Base-by-base conservation (phyloP, 139 green algal species). In the Asterochloris erici region DNA sequence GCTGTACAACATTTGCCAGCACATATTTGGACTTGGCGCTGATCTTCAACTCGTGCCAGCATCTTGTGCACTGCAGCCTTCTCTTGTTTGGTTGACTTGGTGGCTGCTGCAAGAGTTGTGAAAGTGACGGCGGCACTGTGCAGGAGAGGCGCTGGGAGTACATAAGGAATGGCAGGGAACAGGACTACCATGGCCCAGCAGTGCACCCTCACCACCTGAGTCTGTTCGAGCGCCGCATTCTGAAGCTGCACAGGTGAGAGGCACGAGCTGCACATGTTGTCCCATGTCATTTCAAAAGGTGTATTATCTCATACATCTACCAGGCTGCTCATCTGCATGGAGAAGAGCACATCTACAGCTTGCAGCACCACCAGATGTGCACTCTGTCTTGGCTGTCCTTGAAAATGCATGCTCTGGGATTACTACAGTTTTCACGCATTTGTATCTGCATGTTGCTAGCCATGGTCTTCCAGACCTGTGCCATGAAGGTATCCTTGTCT, bases 131-230 rank as follows among this genome's bases (percentile, higher is more conserved):
- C 0, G 19, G 28, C 13, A 13, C 13, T 21, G 11, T 80, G 81
- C 81, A 84, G 81, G 81, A 84, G 27, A 62, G 73, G 1, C 76
- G 81, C 15, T 84, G 81, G 81, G 61, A 81, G n/a, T 84, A 69
- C 81, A 84, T 84, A 64, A 66, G 81, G 16, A 71, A 70, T n/a
- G 81, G 81, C 61, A 73, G 63, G 9, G 63, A 61, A 10, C 10
- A 61, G 23, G 81, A 84, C 29, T 84, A 84, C 26, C 81, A 84
- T 60, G 81, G 81, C 10, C 73, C 63, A 11, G 81, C 81, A 12
- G 73, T 84, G 12, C 81, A 84, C 81, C 66, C 62, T 54, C 81
- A 73, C 27, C 81, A 84, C 63, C 63, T 84, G 71, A 69, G 28
- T 23, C 73, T 69, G 14, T 84, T 47, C 28, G 80, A 81, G 63